Percentiles rank a stretch among this genome's conserved stretches.
phyloP scores from a whole-genome alignment of 139 green algal species.

The Desmodesmus armatus region DNA sequence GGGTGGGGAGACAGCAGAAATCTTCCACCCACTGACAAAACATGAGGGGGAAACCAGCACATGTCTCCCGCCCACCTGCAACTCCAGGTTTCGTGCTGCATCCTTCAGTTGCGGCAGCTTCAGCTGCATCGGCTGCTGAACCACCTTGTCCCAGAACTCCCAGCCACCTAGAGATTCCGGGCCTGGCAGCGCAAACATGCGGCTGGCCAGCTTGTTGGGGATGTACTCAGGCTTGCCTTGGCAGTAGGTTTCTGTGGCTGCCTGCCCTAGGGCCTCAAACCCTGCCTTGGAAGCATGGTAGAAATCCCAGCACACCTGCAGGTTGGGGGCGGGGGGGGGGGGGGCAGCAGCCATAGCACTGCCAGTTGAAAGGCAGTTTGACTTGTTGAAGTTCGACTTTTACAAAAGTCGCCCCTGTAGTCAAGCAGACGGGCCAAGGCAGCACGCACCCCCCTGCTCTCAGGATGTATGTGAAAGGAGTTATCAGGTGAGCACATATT shows the following conservation, averaged over 20 bases:
- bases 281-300: constrained; percentile 34
- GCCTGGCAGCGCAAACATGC: not conserved
- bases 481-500: too few species aligned
- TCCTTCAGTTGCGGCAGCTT: constrained; percentile 34
- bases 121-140: not conserved
- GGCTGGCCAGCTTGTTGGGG: not conserved
- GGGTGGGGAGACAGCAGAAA: too few species aligned
- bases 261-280: constrained; percentile 4
- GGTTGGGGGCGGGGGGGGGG: not conserved
- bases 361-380: too few species aligned
- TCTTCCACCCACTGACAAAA: too few species aligned
- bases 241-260: not conserved
- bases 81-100: not conserved
- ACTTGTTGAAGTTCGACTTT: too few species aligned
- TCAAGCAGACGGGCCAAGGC: too few species aligned
- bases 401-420: too few species aligned
- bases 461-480: too few species aligned
- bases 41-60: too few species aligned
- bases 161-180: not conserved
- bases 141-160: constrained; percentile 22
- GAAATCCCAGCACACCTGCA: constrained; percentile 39
- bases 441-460: too few species aligned
- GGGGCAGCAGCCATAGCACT: not conserved
- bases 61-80: constrained; percentile 1
- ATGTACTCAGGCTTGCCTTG: not conserved